Base-by-base conservation (phyloP, 768 basidiomycete species). In the Suillus subalutaceus region DNA sequence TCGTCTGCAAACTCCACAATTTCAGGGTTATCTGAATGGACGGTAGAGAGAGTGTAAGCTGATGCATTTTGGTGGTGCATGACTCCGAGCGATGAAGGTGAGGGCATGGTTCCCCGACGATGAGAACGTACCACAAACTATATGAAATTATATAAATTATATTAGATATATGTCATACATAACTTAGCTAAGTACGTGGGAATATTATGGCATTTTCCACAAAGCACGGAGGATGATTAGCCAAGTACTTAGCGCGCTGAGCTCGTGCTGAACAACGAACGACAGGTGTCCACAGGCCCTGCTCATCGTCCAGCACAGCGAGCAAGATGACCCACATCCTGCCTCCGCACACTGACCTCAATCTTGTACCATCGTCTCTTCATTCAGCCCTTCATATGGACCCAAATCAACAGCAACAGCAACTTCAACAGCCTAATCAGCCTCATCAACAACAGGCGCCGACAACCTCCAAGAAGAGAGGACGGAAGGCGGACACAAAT, bases 311-410 rank as follows among this genome's bases (percentile, higher is more conserved):
- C 20, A 66, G 32, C 20, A 71, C 71, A 69, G 57, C 56, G 64
- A 63, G 62, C 50, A 67, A 69, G 62, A 84, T 84, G 83, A 79
- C 83, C 67, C 84, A 84, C 75, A 77, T 84, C 64, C 77, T 83
- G 66, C 81, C 83, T 62, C 83, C 79, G 18, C 83, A 84, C 73
- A 71, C 78, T 48, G 81, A 84, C 72, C 75, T 83, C 65, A 75
- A 75, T 68, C 72, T 81, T 59, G 72, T 71, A 37, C 85, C 83
- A 6, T 81, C 85, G 56, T 83, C 87, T 38, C 80, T 88, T 55
- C 89, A 88, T 73, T 82, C 87, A 15, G 85, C 87, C 1, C 80
- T 90, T 18, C 86, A 88, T 77, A 92, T 93, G 86, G 89, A 91
- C 72, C 85, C 86, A 26, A 82, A 80, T 65, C 86, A 88, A 67